Base-by-base conservation (phyloP, 768 basidiomycete species). In the Clitopilus passeckerianus region DNA sequence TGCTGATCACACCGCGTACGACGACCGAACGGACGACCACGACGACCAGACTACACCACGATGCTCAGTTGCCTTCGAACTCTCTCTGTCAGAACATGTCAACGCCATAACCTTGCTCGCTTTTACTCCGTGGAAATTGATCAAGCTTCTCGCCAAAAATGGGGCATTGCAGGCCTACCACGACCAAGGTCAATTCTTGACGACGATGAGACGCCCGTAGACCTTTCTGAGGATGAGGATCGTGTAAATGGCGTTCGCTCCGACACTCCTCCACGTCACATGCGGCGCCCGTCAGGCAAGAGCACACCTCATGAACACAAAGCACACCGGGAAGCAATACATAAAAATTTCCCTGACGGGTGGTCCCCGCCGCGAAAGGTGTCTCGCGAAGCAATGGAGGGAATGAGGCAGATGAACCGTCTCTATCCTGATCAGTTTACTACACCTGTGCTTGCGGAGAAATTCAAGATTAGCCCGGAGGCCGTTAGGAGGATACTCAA, bases 291-390 rank as follows among this genome's bases (percentile, higher is more conserved):
- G 6, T 66, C 77, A 6, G 66, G 65, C 23, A 71, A 70, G 35
- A 71, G 78, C 14, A 82, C 80, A 10, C 85, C 86, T 53, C 70
- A 72, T 23, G 74, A 82, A 67, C 78, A 77, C 76, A 72, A 71
- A 60, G 71, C 67, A 20, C 86, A 89, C 70, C 80, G 83, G 44
- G 69, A 74, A 46, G 65, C 72, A 10, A 75, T 89, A 60, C 80
- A 78, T 58, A 75, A 80, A 62, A 65, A 70, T 3, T 89, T 88
- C 67, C 87, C 87, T 24, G 70, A 74, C 9, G 87, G 87, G 50
- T 95, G 92, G 92, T 75, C 78, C 54, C 93, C 93, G 23, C 87
- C 88, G 59, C 86, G 85, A 65, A 91, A 91, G 68, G 69, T 95
- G 57, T 90, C 90, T 14, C 81, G 89, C 57, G 87, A 90, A 65